These are phyloP conservation scores for Kickxella alabastrina DNA, from an alignment of 192 early-diverging fungal species.

Conservation along the genomic window DNA sequence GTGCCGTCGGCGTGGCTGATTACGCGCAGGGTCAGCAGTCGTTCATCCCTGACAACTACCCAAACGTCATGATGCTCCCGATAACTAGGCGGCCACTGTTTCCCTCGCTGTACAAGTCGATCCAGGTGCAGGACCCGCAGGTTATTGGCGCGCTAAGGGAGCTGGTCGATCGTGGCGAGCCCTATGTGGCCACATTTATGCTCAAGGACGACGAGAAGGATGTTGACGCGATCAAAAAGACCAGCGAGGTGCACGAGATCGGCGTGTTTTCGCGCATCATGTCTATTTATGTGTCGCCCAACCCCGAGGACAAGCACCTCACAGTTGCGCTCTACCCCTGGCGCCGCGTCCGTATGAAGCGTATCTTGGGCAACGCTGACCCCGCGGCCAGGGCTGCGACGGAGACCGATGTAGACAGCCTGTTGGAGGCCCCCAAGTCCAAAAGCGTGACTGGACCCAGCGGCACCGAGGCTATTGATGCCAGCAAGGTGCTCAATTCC, in stretches of 20 bases:
- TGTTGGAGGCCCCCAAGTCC: neutral
- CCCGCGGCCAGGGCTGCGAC: neutral
- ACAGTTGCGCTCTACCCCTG: slow-evolving; percentile 97
- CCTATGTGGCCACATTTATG: slow-evolving; percentile 96
- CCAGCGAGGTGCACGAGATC: slow-evolving; percentile 79
- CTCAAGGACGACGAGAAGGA: slow-evolving; percentile 87
- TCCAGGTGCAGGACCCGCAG: slow-evolving; percentile 92
- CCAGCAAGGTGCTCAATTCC: slow-evolving; percentile 31
- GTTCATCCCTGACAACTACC: slow-evolving; percentile 86
- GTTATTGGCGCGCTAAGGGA: slow-evolving; percentile 90
- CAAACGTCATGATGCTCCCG: slow-evolving; percentile 90
- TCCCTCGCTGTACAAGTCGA: slow-evolving; percentile 97
- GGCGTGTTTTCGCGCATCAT: slow-evolving; percentile 98
- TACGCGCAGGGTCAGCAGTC: slow-evolving; percentile 65
- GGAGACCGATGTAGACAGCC: neutral
- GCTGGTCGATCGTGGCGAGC: slow-evolving; percentile 85
- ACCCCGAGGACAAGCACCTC: slow-evolving; percentile 72
- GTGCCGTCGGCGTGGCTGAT: slow-evolving; percentile 60
- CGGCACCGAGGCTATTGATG: slow-evolving; percentile 10
- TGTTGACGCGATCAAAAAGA: slow-evolving; percentile 70
- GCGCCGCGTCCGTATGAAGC: slow-evolving; percentile 78
- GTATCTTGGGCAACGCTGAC: slow-evolving; percentile 17
- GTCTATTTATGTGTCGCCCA: slow-evolving; percentile 79
- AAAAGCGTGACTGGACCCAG: neutral
- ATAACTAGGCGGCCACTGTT: slow-evolving; percentile 91